Evolutionary conservation across 371 early-diverging fungal genomes (phyloP).

Genomic region (Zopfochytrium polystomum): DNA sequence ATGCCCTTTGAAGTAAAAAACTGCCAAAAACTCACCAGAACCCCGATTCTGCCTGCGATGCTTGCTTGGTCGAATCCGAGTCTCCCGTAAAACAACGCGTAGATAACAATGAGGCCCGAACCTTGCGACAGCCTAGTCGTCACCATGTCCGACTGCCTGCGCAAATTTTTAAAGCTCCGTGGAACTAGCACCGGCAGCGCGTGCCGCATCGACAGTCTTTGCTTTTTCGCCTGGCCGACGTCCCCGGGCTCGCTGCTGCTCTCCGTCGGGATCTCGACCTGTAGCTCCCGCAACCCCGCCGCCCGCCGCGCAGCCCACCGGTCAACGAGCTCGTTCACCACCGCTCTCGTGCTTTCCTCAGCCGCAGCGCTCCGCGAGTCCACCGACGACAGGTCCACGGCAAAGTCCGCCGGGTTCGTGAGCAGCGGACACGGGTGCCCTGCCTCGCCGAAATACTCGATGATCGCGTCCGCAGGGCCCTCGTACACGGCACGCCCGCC

Average conservation of each 20-base stretch:
- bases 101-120: conserved; percentile 34
- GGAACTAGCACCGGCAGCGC: conserved; percentile 29
- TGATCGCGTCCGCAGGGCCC: conserved; percentile 48
- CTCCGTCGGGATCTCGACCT: not conserved
- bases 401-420: conserved; percentile 48
- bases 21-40: conserved; percentile 31
- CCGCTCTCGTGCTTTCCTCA: conserved; percentile 20
- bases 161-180: conserved; percentile 29
- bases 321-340: conserved; percentile 28
- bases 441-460: conserved; percentile 36
- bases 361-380: conserved; percentile 28
- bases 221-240: not conserved
- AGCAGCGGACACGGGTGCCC: conserved; percentile 30
- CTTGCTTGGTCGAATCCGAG: conserved; percentile 22
- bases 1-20: too few species aligned
- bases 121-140: conserved; percentile 32
- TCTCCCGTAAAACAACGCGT: conserved; percentile 31
- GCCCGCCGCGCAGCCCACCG: conserved; percentile 22
- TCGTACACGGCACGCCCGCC: conserved; percentile 81
- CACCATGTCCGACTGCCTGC: conserved; percentile 32
- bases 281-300: too few species aligned
- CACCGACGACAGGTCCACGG: conserved; percentile 39
- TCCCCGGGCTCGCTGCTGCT: not conserved
- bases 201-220: conserved; percentile 8
- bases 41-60: conserved; percentile 36